Conservation (phyloP, 2,329 filamentous ascomycete species). For the Aureobasidium vineae region DNA sequence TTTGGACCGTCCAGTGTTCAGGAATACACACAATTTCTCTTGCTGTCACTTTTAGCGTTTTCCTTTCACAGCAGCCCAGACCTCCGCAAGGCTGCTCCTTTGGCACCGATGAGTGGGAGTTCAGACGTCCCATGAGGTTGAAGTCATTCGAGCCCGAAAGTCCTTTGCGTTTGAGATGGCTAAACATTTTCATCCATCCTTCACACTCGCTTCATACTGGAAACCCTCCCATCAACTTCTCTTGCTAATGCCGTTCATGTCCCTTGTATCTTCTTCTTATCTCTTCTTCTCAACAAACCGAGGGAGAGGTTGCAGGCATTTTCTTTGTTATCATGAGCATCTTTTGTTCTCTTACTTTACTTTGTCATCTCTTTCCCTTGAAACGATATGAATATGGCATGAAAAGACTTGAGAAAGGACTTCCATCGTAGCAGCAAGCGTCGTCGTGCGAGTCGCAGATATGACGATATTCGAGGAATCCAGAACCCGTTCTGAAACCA, state of each 20-base stretch:
- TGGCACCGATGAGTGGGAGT: constrained; percentile 45
- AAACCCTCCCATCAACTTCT: constrained; percentile 25
- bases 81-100: constrained; percentile 37
- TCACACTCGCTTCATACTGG: constrained; percentile 13
- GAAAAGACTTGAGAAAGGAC: constrained; percentile 5
- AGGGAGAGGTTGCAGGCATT: background rate
- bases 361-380: constrained; percentile 14
- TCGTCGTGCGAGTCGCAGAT: constrained; percentile 1
- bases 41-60: constrained; percentile 11
- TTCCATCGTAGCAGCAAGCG: constrained; percentile 12
- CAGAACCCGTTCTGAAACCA: constrained; percentile 18
- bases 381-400: constrained; percentile 25
- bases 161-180: constrained; percentile 29
- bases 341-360: background rate
- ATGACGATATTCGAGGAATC: constrained; percentile 11
- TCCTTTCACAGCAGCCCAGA: constrained; percentile 4
- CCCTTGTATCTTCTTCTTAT: constrained; percentile 10
- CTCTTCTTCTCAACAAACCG: background rate
- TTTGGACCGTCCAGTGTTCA: constrained; percentile 19
- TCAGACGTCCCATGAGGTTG: constrained; percentile 29
- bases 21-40: constrained; percentile 14
- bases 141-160: constrained; percentile 28
- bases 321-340: constrained; percentile 19
- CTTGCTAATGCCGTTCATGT: constrained; percentile 26
- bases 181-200: constrained; percentile 5